Base-by-base conservation (phyloP, 306 rosid species). In the Trifolium repens region DNA sequence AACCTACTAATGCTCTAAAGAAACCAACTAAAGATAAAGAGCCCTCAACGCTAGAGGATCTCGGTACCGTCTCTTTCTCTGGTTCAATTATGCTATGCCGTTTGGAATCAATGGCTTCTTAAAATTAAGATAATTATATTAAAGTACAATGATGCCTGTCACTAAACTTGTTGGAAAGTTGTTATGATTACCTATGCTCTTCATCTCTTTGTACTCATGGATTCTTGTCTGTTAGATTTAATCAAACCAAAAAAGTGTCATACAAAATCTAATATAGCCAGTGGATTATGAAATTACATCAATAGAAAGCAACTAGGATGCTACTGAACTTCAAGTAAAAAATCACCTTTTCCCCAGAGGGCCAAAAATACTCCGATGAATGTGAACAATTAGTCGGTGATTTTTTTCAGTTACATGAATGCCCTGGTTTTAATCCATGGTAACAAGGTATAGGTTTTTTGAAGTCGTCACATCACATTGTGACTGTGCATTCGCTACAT, bases 41-140 rank as follows among this genome's bases (percentile, higher is more conserved):
- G 73, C 93, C 87, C 52, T 94, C 98, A 12, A 85, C 86, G 19
- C 78, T 94, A 69, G 98, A 91, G 83, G 96, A 94, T 84, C 94
- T 94, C 62, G 96, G 98, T 94, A 86, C 72, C 11, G 6, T 65
- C 64, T 79, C 50, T 46, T 35, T 71, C 53, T 40, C 73, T 61
- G 34, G 39, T 71, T 67, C 78, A 52, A 53, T 55, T 27, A 39
- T 49, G 9, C 49, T 58, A 15, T 62, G 34, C 57, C 42, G 22
- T 73, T 69, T 63, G 50, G n/a, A 54, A 24, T 74, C 54, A 37
- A 24, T 61, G 68, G 32, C 61, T 39, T 59, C 26, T 60, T 62
- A 32, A 50, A 59, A 34, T 46, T 37, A 61, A 9, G 55, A 69
- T 52, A 15, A 52, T 16, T 68, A n/a, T 12, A 30, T 43, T 66